Evolutionary conservation across 169 alveolate genomes (phyloP).

Genomic region (Cryptosporidium baileyi): DNA sequence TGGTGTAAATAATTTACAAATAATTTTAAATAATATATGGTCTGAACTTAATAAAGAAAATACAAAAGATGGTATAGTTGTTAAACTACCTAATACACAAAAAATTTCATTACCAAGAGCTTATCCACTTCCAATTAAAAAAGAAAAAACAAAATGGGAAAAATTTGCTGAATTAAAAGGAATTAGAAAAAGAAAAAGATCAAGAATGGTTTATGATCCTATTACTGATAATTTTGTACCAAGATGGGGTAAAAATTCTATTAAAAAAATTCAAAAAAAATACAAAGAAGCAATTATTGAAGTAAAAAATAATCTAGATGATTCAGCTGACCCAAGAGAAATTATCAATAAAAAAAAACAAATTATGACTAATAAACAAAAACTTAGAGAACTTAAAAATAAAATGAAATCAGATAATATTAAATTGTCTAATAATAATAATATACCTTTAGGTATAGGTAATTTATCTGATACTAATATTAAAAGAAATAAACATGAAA

Average conservation of each 20-base stretch:
- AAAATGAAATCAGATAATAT: background rate
- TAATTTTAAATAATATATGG: constrained; percentile 23
- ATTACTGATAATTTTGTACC: constrained; percentile 82
- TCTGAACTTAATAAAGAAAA: constrained; percentile 15
- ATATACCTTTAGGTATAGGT: constrained; percentile 18
- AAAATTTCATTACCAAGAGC: constrained; percentile 56
- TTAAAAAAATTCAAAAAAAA: constrained; percentile 76
- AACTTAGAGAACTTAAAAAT: constrained; percentile 47
- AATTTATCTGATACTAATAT: constrained; percentile 7
- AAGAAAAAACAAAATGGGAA: constrained; percentile 83
- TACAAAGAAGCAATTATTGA: constrained; percentile 78
- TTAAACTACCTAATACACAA: constrained; percentile 29
- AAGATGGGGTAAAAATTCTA: constrained; percentile 81
- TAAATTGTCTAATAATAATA: background rate
- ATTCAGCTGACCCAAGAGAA: constrained; percentile 24
- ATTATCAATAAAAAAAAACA: background rate
- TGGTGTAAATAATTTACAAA: constrained; percentile 49
- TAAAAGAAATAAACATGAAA: constrained; percentile 20
- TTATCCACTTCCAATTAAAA: constrained; percentile 42
- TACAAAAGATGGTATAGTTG: constrained; percentile 48
- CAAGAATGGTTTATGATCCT: constrained; percentile 82
- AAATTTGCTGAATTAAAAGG: constrained; percentile 82
- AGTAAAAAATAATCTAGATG: constrained; percentile 74
- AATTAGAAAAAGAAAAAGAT: constrained; percentile 77
- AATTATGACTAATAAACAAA: constrained; percentile 28